Base-by-base conservation (phyloP, 129 eudicot genomes). In the Flaveria trinervia region DNA sequence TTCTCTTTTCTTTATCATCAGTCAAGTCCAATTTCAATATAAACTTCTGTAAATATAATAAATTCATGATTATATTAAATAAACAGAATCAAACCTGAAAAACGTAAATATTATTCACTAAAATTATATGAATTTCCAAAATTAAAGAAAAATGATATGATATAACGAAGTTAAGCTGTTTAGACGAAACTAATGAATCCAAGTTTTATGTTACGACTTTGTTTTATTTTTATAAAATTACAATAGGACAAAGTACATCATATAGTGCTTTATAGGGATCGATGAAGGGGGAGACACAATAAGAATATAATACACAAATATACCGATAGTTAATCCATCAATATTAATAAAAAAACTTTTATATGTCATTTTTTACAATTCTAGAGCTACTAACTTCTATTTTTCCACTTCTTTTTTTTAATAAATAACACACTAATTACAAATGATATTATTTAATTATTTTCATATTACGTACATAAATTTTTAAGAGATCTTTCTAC, bases 1-100 rank as follows among this genome's bases (percentile, higher is more conserved):
- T 84, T 20, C 88, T 65, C 79, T 84, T 84, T 46, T 84, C 88
- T 76, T 69, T 84, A 2, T 80, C 85, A 72, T 84, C 88, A 54
- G 54, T 66, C 70, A 84, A 49, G n/a, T 76, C 88, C 79, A 84
- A 51, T 44, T 73, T 76, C 83, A 84, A 73, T 74, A 84, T 76
- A 67, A 80, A 76, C 25, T 84, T 84, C 85, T 82, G 84, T 15
- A 64, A 36, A 36, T 0, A 0, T 36, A 36, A 36, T 36, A 36
- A 74, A 44, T 73, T 17, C 5, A 78, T 45, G 23, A 54, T 7
- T 56, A 17, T 44, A 16, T 69, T 28, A 69, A 26, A 28, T 28
- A 70, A 60, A 54, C 20, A 52, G 22, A 44, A 43, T 52, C 48
- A 67, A 68, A 23, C 57, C 56, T 48, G 25, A 11, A 25, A 66